Base-by-base conservation (phyloP, 495 filamentous ascomycete species). In the Thermothielavioides terrestris region DNA sequence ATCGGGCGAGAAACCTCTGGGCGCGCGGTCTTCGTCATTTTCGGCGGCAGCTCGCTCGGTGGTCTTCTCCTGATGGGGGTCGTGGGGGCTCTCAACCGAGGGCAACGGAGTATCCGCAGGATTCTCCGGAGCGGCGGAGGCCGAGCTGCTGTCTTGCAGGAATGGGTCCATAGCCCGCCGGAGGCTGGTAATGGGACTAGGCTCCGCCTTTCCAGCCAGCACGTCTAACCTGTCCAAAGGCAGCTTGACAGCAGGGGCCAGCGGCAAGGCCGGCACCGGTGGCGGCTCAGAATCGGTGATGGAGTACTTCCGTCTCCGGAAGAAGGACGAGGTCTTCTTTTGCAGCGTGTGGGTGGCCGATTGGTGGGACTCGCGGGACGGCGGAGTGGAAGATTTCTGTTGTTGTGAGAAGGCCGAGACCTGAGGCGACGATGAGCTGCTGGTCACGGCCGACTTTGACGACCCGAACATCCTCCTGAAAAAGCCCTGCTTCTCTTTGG, bases 261-360 rank as follows among this genome's bases (percentile, higher is more conserved):
- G 50, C 6, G 62, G 65, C 15, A 61, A 38, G 11, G 41, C 32
- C 8, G 59, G 62, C 20, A 60, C 62, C n/a, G 70, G 58, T 8
- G 76, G 73, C 7, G 68, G 69, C 32, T 69, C 68, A 12, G 61
- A 30, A 39, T 74, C 61, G 78, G 84, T 46, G 69, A 81, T 46
- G 3, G 89, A 95, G 68, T 86, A 88, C 77, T 98, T 98, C 55
- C 92, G 78, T 54, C 91, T 77, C 56, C 92, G 77, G 68, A 98
- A 96, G 73, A 98, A 96, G 0, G 82, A 83, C 1, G 90, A 94
- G 4, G 84, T 78, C 64, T 95, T 97, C 70, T 98, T 95, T 48
- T 82, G 85, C 46, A 96, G 53, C 6, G 76, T 69, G 47, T 69
- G 77, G 75, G 72, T 65, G 28, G 65, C 48, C 39, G 65, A 63